A percentile compares a stretch with the other conserved stretches of the same genome.
Conservation (phyloP, 768 basidiomycete genomes). For the Kwoniella newhampshirensis region DNA sequence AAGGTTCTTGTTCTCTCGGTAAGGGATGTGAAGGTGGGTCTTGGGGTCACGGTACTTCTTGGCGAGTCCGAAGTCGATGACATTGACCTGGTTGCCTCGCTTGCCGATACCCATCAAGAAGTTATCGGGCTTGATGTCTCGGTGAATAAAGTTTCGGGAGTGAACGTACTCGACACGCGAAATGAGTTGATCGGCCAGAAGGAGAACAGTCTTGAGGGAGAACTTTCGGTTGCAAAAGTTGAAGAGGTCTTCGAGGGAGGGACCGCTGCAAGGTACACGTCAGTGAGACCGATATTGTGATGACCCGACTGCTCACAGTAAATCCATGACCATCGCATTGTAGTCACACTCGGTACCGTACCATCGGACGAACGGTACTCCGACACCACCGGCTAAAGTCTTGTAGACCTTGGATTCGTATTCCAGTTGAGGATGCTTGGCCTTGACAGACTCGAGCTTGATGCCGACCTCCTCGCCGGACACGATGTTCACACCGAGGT, state of each 20-base stretch:
- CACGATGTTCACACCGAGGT: constrained; percentile 99
- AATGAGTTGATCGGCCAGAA: constrained; percentile 94
- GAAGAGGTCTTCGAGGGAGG: constrained; percentile 57
- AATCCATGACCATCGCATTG: constrained; percentile 98
- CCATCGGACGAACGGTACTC: constrained; percentile 90
- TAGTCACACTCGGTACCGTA: constrained; percentile 95
- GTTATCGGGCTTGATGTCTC: constrained; percentile 98
- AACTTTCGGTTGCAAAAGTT: constrained; percentile 76
- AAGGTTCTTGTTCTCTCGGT: constrained; percentile 99
- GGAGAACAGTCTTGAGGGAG: constrained; percentile 86
- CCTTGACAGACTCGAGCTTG: constrained; percentile 99
- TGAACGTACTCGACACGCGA: constrained; percentile 96
- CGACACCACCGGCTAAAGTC: constrained; percentile 80
- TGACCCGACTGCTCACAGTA: constrained; percentile 58
- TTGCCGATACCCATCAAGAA: constrained; percentile 99
- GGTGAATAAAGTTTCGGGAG: constrained; percentile 88
- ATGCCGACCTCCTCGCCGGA: constrained; percentile 99
- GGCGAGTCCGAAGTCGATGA: constrained; percentile 70
- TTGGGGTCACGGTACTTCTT: constrained; percentile 99
- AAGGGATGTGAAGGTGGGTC: constrained; percentile 98
- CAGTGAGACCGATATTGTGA: constrained; percentile 7
- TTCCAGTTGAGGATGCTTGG: constrained; percentile 97
- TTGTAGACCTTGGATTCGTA: constrained; percentile 92
- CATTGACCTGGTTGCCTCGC: constrained; percentile 98
- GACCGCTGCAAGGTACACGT: constrained; percentile 36